Base-by-base conservation (phyloP, 495 filamentous ascomycete species). In the Entonaema liquescens region DNA sequence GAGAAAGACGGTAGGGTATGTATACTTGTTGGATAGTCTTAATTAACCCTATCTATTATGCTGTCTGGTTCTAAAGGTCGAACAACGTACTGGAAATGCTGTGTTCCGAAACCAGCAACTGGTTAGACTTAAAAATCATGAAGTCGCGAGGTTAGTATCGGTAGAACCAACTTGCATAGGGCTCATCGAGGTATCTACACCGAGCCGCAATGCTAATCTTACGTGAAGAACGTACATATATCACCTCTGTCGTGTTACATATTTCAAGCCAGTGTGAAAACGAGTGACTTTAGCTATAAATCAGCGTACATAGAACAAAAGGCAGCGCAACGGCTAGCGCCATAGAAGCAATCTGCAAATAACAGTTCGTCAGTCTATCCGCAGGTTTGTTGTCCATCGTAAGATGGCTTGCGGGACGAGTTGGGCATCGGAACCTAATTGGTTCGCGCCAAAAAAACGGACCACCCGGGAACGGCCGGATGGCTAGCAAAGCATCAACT, bases 251-350 rank as follows among this genome's bases (percentile, higher is more conserved):
- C 23, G 13, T 42, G 19, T 19, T 47, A n/a, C 8, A 12, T 13
- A 56, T 19, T 19, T 55, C 23, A 36, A 50, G 15, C 21, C 57
- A 58, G 47, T 25, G 29, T 62, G 5, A 11, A n/a, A 73, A 73
- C 17, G 70, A 73, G 70, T 62, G 70, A 69, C 66, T 65, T 68
- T 12, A 66, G 68, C 62, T 66, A 66, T 56, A 38, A 59, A 62
- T 40, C 62, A 50, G 47, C 35, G 12, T 65, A 61, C 28, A 49
- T 36, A 69, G 36, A 56, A 65, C 53, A 52, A 47, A 68, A 65
- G 7, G 53, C 49, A 52, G 49, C 56, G 61, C 61, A 55, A 42
- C 17, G 47, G 25, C 17, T 28, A 55, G 40, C 25, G 61, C 61
- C 25, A 49, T 58, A 60, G 59, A 54, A 66, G 25, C 65, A 73